Base-by-base conservation (phyloP, 129 eudicot genomes). In the Artemisia annua region DNA sequence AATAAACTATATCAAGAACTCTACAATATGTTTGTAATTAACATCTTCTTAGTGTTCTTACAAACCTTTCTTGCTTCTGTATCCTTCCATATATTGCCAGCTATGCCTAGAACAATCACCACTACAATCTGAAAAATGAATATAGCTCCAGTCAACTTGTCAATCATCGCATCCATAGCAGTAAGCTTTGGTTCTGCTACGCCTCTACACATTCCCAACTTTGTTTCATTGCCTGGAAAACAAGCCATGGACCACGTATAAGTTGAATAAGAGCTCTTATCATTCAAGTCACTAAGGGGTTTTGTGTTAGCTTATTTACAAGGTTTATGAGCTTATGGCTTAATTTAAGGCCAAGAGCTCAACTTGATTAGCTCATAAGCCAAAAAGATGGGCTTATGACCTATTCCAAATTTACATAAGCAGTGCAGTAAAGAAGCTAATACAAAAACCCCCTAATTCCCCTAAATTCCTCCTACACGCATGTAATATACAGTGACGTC, bases 111-210 rank as follows among this genome's bases (percentile, higher is more conserved):
- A 77, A 94, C 97, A 80, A 89, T 81, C 13, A 94, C 99, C 69
- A 94, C 97, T 26, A 90, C 97, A 74, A 90, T 94, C 82, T 94
- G 99, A 59, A 94, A 94, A 71, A 90, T 83, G 77, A 94, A 94
- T 79, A 94, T 90, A 14, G 99, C 99, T 61, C 96, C 97, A 60
- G 99, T 94, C 85, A 94, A 81, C 85, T 90, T 94, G 88, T 94
- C 99, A 81, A 90, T 94, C 99, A 94, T 94, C n/a, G 97, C 97
- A 85, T 94, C 99, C 82, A 94, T 80, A 48, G 99, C 99, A 39
- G 99, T 94, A 75, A 94, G 92, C 88, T 94, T 94, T n/a, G 96
- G 99, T 80, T 94, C 97, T 66, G 99, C 88, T 74, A 94, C 85
- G 52, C 99, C 97, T 76, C 99, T 87, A 81, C 97, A 83, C 99